A percentile compares a stretch with the other conserved stretches of the same genome.
These are phyloP conservation scores for Whalleya microplaca DNA, from an alignment of 2,329 filamentous ascomycete genomes.

Conservation along the genomic window DNA sequence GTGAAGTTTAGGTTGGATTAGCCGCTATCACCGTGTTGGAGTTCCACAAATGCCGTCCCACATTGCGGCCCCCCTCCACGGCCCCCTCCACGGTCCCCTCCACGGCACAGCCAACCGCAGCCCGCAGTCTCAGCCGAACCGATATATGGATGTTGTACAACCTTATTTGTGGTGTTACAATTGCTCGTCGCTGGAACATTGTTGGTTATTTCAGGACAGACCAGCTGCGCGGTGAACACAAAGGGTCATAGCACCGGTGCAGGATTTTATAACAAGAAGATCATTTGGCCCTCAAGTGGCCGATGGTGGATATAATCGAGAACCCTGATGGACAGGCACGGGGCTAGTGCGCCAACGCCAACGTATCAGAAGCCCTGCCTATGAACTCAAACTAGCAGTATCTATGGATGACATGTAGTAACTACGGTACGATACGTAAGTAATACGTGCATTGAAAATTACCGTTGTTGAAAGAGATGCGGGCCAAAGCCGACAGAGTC, in stretches of 20 bases:
- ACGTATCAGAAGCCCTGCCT: constrained; percentile 18
- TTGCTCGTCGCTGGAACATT: background rate
- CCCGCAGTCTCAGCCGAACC: background rate
- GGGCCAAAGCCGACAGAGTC: background rate
- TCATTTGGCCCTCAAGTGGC: background rate
- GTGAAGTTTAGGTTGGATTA: background rate
- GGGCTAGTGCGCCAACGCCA: constrained; percentile 11
- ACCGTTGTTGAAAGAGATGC: no score
- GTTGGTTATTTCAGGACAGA: background rate
- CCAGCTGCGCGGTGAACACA: background rate
- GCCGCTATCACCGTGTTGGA: background rate
- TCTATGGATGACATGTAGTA: no score
- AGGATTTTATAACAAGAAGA: background rate
- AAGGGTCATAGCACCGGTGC: background rate
- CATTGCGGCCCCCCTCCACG: background rate
- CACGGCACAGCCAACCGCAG: background rate
- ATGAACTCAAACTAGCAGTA: no score
- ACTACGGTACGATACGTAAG: no score
- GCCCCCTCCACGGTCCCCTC: no score
- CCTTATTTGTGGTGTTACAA: background rate
- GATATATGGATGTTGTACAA: background rate
- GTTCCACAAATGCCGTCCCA: background rate
- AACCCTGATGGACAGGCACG: constrained; percentile 32
- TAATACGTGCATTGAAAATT: no score
- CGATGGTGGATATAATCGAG: constrained; percentile 8